Percentiles rank a stretch among this genome's conserved stretches.
phyloP scores from a whole-genome alignment of 768 basidiomycete genomes.

The Baorangia bicolor region DNA sequence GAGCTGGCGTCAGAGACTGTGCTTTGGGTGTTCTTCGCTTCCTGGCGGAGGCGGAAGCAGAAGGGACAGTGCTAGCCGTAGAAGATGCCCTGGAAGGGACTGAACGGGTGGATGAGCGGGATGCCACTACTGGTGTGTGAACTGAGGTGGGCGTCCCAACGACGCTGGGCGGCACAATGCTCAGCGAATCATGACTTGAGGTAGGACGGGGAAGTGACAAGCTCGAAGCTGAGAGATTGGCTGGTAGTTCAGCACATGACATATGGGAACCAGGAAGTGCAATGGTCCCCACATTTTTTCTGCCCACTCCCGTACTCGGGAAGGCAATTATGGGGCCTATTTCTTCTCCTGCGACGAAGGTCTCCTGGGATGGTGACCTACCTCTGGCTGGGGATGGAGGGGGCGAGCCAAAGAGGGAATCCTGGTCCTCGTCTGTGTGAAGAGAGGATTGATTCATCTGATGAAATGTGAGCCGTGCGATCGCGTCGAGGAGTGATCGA shows the following conservation, averaged over 20 bases:
- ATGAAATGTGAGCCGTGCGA: slow-evolving; percentile 15
- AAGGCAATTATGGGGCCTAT: slow-evolving; percentile 18
- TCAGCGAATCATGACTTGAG: slow-evolving; percentile 31
- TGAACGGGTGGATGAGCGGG: slow-evolving; percentile 14
- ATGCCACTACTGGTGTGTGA: slow-evolving; percentile 2
- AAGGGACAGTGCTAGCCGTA: neutral
- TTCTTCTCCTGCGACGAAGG: slow-evolving; percentile 19
- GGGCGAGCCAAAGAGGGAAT: slow-evolving; percentile 80
- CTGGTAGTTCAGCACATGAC: slow-evolving; percentile 79
- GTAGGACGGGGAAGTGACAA: slow-evolving; percentile 26
- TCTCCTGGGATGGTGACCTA: slow-evolving; percentile 69
- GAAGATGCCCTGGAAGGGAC: slow-evolving; percentile 14
- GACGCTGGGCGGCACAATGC: slow-evolving; percentile 36
- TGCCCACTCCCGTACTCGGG: slow-evolving; percentile 22
- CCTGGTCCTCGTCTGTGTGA: slow-evolving; percentile 42
- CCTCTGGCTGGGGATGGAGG: slow-evolving; percentile 71
- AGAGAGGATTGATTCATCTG: slow-evolving; percentile 19
- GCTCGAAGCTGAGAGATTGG: slow-evolving; percentile 74
- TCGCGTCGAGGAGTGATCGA: slow-evolving; percentile 11
- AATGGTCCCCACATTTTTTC: slow-evolving; percentile 89
- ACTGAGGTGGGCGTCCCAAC: neutral
- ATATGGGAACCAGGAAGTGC: slow-evolving; percentile 95
- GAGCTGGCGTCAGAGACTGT: slow-evolving; percentile 44
- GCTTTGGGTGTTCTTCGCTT: slow-evolving; percentile 36
- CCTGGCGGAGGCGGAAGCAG: slow-evolving; percentile 21